These are phyloP conservation scores for Aspergillus olivimuriae DNA, from an alignment of 495 filamentous ascomycete species.

Conservation along the genomic window DNA sequence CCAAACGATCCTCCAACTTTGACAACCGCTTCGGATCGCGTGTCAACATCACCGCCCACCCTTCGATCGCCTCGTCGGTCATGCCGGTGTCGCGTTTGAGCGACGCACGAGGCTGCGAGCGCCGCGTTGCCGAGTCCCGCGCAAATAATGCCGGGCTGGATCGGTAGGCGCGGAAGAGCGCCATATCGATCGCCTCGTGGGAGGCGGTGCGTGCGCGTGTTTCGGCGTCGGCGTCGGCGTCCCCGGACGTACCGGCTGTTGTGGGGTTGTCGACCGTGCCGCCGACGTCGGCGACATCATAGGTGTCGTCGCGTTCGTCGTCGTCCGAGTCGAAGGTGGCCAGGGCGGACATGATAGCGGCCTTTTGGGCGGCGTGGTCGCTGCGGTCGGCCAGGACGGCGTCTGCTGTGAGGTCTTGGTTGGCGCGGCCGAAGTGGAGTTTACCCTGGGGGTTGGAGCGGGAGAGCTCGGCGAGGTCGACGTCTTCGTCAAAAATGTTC, in stretches of 20 bases:
- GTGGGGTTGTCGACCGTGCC: conserved; percentile 65
- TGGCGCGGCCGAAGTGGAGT: conserved; percentile 71
- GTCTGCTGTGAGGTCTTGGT: conserved; percentile 59
- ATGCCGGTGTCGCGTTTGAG: conserved; percentile 74
- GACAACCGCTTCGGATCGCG: conserved; percentile 61
- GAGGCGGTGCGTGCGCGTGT: conserved; percentile 17
- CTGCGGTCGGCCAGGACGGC: conserved; percentile 43
- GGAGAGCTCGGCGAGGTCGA: conserved; percentile 72
- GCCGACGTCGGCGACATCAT: conserved; percentile 86
- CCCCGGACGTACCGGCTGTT: too few relatives aligned
- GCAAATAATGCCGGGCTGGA: conserved; percentile 56
- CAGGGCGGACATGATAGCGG: conserved; percentile 84
- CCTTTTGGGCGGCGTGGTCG: conserved; percentile 62
- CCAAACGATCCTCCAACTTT: conserved; percentile 60
- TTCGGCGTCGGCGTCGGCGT: conserved; percentile 33
- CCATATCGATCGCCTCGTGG: conserved; percentile 31
- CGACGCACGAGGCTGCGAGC: conserved; percentile 50
- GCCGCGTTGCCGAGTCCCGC: conserved; percentile 61
- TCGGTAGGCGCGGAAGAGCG: conserved; percentile 63
- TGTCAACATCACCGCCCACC: conserved; percentile 80
- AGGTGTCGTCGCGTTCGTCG: conserved; percentile 96
- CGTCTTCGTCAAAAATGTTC: conserved; percentile 67
- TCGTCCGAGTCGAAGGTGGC: conserved; percentile 90
- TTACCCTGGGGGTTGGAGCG: conserved; percentile 34
- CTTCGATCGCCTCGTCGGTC: conserved; percentile 93